These are phyloP conservation scores for Termitomyces sp. DNA, from an alignment of 768 basidiomycete genomes.

Conservation along the genomic window DNA sequence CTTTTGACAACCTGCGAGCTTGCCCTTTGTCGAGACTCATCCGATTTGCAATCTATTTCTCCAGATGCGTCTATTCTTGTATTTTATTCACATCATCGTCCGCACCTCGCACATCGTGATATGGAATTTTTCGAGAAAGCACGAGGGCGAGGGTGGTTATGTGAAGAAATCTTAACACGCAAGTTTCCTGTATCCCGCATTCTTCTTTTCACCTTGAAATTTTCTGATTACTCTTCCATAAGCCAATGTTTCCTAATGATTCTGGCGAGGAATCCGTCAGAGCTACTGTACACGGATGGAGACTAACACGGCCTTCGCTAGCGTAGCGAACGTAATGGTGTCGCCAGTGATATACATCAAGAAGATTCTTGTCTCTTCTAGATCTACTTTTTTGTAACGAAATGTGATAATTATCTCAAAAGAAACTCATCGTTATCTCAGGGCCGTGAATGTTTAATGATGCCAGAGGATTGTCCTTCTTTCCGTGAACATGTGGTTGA, in stretches of 20 bases:
- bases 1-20: conserved; percentile 71
- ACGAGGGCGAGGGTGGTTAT: conserved; percentile 60
- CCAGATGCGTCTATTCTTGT: conserved; percentile 50
- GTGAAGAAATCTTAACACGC: conserved; percentile 63
- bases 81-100: conserved; percentile 88
- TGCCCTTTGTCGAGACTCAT: conserved; percentile 22
- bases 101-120: conserved; percentile 78
- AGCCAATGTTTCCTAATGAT: conserved; percentile 93
- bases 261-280: conserved; percentile 73
- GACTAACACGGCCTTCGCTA: conserved; percentile 28
- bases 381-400: too few species aligned
- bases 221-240: neutral
- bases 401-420: too few species aligned
- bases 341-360: too few species aligned
- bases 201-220: neutral
- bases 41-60: conserved; percentile 6
- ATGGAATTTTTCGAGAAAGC: conserved; percentile 79
- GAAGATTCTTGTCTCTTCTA: too few species aligned
- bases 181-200: conserved; percentile 52
- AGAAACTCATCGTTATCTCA: too few species aligned
- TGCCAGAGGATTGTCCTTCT: too few species aligned
- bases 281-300: conserved; percentile 86
- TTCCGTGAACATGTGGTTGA: too few species aligned
- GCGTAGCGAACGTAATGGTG: neutral
- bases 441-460: too few species aligned